A percentile compares a stretch with the other conserved stretches of the same genome.
phyloP scores from a whole-genome alignment of 169 alveolate species.

The Cystoisospora suis region DNA sequence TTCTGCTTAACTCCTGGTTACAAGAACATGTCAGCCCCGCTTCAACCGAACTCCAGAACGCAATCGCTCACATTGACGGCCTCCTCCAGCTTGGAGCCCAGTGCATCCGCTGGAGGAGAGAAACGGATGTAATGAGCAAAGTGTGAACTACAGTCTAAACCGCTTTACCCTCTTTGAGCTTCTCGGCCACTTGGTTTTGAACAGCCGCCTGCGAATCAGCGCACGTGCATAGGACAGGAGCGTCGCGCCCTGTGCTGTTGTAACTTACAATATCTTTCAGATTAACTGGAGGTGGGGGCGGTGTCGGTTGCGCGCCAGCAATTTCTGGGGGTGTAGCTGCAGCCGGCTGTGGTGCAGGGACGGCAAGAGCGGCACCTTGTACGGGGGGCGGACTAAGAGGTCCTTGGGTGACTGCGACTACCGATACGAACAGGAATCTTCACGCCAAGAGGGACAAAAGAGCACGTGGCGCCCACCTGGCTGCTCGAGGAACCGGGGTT shows the following conservation, averaged over 20 bases:
- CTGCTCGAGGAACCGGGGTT: not conserved
- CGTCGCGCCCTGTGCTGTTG: no score
- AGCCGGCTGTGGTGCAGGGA: no score
- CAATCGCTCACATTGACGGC: constrained; percentile 33
- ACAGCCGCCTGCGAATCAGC: constrained; percentile 48
- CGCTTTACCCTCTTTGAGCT: constrained; percentile 23
- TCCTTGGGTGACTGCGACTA: not conserved
- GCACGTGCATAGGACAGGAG: no score
- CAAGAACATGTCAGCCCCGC: not conserved
- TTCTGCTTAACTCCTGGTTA: not conserved
- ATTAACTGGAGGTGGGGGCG: constrained; percentile 2
- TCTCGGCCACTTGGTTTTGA: constrained; percentile 18
- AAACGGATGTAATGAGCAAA: not conserved
- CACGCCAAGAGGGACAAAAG: not conserved
- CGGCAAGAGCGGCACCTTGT: not conserved
- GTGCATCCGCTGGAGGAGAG: constrained; percentile 31
- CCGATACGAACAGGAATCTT: not conserved
- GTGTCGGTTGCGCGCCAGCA: constrained; percentile 13
- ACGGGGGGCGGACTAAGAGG: not conserved
- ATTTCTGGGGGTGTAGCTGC: not conserved
- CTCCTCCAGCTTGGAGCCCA: constrained; percentile 50
- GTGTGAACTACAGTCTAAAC: not conserved
- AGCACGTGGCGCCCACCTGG: not conserved
- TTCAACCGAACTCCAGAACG: not conserved
- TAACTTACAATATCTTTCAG: not conserved